These are phyloP conservation scores for Ogataea parapolymorpha DNA, from an alignment of 805 yeast species.

Conservation along the genomic window DNA sequence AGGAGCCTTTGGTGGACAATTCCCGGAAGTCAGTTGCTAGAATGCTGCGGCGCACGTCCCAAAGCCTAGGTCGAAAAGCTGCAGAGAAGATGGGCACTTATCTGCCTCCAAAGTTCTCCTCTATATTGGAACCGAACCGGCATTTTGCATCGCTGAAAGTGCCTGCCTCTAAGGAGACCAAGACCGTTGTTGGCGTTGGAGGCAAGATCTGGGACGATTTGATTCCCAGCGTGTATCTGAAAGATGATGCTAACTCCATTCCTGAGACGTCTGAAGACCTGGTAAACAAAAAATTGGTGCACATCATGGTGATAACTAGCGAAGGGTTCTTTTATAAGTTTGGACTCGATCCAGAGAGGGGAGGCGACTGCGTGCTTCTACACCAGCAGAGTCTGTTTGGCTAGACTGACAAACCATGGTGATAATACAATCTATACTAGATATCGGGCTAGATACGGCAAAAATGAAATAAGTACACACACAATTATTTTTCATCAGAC, in stretches of 20 bases:
- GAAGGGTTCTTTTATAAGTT: constrained; percentile 85
- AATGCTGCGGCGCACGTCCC: constrained; percentile 73
- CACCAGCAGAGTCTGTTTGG: constrained; percentile 44
- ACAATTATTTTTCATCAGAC: constrained; percentile 4
- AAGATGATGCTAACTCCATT: constrained; percentile 14
- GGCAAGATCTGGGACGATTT: constrained; percentile 27
- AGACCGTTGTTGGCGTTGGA: constrained; percentile 49
- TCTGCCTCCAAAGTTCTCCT: constrained; percentile 78
- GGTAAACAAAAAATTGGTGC: constrained; percentile 33
- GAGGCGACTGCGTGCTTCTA: constrained; percentile 88
- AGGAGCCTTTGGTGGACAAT: constrained; percentile 68
- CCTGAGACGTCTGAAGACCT: constrained; percentile 21
- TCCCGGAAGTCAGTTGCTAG: constrained; percentile 71
- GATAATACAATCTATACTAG: constrained; percentile 12
- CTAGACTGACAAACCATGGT: constrained; percentile 1
- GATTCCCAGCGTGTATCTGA: constrained; percentile 22
- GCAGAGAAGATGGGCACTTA: constrained; percentile 90
- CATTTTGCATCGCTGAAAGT: constrained; percentile 80
- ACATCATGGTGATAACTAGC: constrained; percentile 77
- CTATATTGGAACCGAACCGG: constrained; percentile 85
- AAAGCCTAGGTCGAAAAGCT: constrained; percentile 70
- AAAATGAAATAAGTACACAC: constrained; percentile 1
- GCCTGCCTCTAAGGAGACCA: constrained; percentile 41
- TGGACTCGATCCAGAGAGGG: constrained; percentile 81
- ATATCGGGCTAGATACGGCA: constrained; percentile 4